Evolutionary conservation across 768 basidiomycete genomes (phyloP), one percentile per base, ranked within the genome.

Genomic region (Auricularia heimuer): DNA sequence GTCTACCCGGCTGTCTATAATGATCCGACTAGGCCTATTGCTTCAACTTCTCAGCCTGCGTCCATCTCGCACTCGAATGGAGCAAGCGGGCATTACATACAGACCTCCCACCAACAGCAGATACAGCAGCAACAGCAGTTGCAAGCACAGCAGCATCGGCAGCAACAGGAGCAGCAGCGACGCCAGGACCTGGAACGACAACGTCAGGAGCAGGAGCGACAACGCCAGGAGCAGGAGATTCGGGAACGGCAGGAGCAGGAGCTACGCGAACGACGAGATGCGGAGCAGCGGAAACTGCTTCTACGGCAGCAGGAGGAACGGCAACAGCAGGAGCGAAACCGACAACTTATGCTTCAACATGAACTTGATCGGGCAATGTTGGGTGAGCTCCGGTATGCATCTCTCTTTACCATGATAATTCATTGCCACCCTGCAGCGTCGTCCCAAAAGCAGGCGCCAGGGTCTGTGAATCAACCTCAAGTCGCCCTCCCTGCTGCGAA

Each of bases 311-410:
- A 51, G 47, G 70, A 81, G 33, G 64, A 74, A 66, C 69, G 71
- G 66, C 74, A 74, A 68, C 72, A 80, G 6, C 71, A 74, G 45
- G 79, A 79, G 21, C 84, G 83, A 1, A 75, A 77, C 21, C 29
- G 29, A 29, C 29, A 29, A 29, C 29, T 29, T 29, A 29, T 29
- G 29, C 29, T 29, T 29, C 29, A 29, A 29, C 29, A 29, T 29
- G 29, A 29, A 29, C 29, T 29, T 0, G 29, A 29, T 29, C 29
- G 29, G 29, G 29, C 29, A 29, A 29, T 29, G 29, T 29, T 29
- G 29, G 29, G 29, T 29, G 29, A 29, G 29, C 29, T 29, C 29
- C 29, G 29, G 29, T 29, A 29, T 29, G 3, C 29, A 29, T 29
- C 29, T 29, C 29, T 29, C 29, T 2, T 29, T 29, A 29, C 29